A percentile compares a stretch with the other conserved stretches of the same genome.
Evolutionary conservation across 2,329 filamentous ascomycete species (phyloP).

Genomic region (Cordyceps javanica): DNA sequence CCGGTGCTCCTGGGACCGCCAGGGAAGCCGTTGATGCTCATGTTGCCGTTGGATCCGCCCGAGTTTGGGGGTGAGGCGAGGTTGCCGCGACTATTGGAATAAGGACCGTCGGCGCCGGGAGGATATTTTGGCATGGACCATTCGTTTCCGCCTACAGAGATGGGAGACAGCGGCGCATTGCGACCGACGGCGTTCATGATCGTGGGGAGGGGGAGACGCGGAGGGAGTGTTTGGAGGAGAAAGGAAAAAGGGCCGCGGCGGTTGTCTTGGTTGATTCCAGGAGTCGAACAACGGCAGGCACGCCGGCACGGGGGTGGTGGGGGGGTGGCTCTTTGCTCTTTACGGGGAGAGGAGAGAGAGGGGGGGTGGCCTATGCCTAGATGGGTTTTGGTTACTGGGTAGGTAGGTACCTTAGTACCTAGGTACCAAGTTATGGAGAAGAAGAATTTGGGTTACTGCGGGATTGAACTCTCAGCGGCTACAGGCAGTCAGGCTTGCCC

Average conservation of each 20-base stretch:
- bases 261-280: slow-evolving; percentile 18
- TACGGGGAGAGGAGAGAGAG: too few relatives aligned
- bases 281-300: slow-evolving; percentile 10
- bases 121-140: slow-evolving; percentile 71
- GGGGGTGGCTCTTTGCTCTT: background rate
- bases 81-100: slow-evolving; percentile 49
- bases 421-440: too few relatives aligned
- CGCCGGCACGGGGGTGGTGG: background rate
- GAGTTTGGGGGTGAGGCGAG: slow-evolving; percentile 66
- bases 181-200: slow-evolving; percentile 57
- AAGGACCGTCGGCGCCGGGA: slow-evolving; percentile 46
- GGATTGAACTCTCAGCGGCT: too few relatives aligned
- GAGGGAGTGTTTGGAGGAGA: slow-evolving; percentile 21
- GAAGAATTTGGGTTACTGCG: too few relatives aligned
- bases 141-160: slow-evolving; percentile 78
- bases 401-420: too few relatives aligned
- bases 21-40: slow-evolving; percentile 57
- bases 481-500: too few relatives aligned
- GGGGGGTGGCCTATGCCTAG: too few relatives aligned
- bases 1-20: slow-evolving; percentile 50
- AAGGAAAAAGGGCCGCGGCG: slow-evolving; percentile 1
- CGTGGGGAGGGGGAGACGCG: slow-evolving; percentile 18
- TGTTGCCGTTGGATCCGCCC: slow-evolving; percentile 49
- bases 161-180: slow-evolving; percentile 73
- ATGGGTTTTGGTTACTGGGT: too few relatives aligned